Evolutionary conservation across 2,329 filamentous ascomycete genomes (phyloP).

Genomic region (Penicillium sp.): DNA sequence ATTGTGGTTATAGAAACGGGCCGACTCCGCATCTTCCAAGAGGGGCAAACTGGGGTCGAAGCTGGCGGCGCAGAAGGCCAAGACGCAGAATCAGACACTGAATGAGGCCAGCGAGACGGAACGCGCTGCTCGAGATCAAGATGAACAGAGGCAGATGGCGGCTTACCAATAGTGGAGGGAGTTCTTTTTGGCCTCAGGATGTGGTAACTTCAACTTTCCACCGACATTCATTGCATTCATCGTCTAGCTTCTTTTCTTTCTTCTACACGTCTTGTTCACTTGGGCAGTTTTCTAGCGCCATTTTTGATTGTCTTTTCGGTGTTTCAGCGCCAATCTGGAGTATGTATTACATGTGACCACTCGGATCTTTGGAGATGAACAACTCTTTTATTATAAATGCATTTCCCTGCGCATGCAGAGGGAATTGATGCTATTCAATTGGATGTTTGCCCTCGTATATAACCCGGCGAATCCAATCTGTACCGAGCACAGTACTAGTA

Average conservation of each 20-base stretch:
- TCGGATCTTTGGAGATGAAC: no score
- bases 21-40: constrained; percentile 54
- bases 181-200: neutral
- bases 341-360: neutral
- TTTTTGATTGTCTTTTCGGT: neutral
- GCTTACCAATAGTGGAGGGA: constrained; percentile 1
- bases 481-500: no score
- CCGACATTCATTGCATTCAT: neutral
- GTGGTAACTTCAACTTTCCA: no score
- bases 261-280: neutral
- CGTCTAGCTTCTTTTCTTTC: neutral
- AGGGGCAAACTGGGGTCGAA: constrained; percentile 73
- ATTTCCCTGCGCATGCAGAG: no score
- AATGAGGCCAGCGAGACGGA: constrained; percentile 71
- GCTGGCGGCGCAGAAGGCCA: constrained; percentile 74
- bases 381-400: no score
- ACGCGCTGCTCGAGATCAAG: constrained; percentile 67
- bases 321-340: neutral
- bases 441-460: no score
- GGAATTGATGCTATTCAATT: no score
- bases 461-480: no score
- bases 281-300: constrained; percentile 3
- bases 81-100: constrained; percentile 70
- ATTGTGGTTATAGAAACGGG: constrained; percentile 62
- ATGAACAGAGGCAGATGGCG: constrained; percentile 47